These are phyloP conservation scores for Camellia lanceoleosa DNA, from an alignment of 148 eudicot genomes.

Conservation along the genomic window DNA sequence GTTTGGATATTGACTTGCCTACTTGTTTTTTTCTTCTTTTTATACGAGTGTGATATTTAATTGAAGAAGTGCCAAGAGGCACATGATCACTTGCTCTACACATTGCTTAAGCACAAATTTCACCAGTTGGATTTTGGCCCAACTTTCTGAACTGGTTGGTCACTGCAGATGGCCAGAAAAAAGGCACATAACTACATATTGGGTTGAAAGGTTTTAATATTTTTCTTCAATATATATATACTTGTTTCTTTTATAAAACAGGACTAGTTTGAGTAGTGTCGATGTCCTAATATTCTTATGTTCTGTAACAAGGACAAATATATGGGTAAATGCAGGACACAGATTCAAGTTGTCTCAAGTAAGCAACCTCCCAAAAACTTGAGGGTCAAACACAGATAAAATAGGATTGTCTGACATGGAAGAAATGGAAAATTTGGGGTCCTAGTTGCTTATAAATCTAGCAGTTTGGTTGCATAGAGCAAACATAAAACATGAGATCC, in stretches of 20 bases:
- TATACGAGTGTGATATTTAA: neutral
- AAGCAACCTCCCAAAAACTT: neutral
- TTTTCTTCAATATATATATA: neutral
- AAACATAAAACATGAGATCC: neutral
- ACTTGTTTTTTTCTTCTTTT: neutral
- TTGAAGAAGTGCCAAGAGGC: neutral
- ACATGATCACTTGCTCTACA: neutral
- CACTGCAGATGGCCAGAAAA: neutral
- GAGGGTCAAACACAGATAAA: neutral
- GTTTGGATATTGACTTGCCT: neutral
- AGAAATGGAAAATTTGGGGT: neutral
- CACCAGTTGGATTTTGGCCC: neutral
- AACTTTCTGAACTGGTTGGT: neutral
- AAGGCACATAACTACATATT: neutral
- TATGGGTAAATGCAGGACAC: neutral
- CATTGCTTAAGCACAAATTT: neutral
- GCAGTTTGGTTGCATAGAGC: conserved; percentile 1
- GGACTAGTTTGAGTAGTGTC: neutral
- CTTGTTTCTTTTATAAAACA: neutral
- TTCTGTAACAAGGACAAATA: neutral
- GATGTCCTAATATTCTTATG: neutral
- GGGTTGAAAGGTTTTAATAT: neutral
- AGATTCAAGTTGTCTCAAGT: neutral
- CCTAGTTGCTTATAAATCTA: neutral
- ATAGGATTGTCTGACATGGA: neutral